Evolutionary conservation across 208 protist species (phyloP).

Genomic region (Wallacemonas sp.): DNA sequence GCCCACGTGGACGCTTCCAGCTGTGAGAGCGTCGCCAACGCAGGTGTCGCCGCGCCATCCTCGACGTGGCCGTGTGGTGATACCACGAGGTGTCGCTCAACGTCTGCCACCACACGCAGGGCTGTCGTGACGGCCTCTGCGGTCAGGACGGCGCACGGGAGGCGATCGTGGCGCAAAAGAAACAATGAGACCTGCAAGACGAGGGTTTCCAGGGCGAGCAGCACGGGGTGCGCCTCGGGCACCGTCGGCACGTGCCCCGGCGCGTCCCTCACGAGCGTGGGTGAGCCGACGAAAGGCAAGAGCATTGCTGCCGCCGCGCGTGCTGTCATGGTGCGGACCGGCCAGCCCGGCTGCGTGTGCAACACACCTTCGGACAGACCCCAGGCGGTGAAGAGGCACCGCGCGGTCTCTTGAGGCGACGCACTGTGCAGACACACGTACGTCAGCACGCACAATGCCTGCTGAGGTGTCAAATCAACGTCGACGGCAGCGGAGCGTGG

Average conservation of each 20-base stretch:
- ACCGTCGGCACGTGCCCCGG: neutral
- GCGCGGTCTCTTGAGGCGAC: neutral
- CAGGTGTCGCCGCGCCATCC: too few relatives aligned
- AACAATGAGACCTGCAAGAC: constrained; percentile 24
- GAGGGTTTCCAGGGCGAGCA: constrained; percentile 17
- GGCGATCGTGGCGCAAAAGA: constrained; percentile 11
- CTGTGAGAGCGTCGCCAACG: too few relatives aligned
- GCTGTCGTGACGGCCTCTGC: neutral
- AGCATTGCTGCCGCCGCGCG: too few relatives aligned
- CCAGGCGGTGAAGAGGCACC: constrained; percentile 32
- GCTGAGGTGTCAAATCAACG: neutral
- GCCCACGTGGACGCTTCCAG: too few relatives aligned
- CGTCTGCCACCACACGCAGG: too few relatives aligned
- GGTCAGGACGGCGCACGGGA: neutral
- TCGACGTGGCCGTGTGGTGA: too few relatives aligned
- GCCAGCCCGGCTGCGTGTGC: neutral
- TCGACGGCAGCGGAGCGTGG: too few relatives aligned
- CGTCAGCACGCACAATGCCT: neutral
- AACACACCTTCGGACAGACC: constrained; percentile 21
- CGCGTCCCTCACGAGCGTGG: too few relatives aligned
- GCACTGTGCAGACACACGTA: neutral
- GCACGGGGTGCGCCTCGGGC: constrained; percentile 3
- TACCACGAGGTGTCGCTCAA: too few relatives aligned
- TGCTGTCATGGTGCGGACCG: too few relatives aligned
- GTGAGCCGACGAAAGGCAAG: too few relatives aligned